Evolutionary conservation across 2,329 filamentous ascomycete genomes (phyloP).

Genomic region (Escovopsis sp.): DNA sequence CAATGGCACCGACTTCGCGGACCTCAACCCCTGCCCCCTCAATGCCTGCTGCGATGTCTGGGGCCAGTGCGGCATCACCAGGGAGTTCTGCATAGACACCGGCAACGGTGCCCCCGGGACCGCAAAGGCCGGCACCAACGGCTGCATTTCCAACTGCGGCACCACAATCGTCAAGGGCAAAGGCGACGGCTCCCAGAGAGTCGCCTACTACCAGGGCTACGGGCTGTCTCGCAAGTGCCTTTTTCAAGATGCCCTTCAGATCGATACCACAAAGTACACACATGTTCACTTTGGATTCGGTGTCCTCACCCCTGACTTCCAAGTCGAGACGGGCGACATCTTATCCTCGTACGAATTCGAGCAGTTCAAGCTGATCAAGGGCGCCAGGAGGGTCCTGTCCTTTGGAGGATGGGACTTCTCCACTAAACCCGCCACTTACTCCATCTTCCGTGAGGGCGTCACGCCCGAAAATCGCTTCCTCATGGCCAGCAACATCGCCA

Average conservation of each 20-base stretch:
- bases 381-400: slow-evolving; percentile 13
- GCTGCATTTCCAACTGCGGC: slow-evolving; percentile 12
- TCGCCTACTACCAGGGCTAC: not conserved
- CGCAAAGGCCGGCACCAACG: slow-evolving; percentile 7
- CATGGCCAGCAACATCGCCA: not conserved
- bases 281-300: slow-evolving; percentile 14
- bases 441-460: slow-evolving; percentile 9
- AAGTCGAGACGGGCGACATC: slow-evolving; percentile 10
- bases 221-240: slow-evolving; percentile 6
- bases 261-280: slow-evolving; percentile 7
- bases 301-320: slow-evolving; percentile 9
- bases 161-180: slow-evolving; percentile 5
- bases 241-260: slow-evolving; percentile 11
- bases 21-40: slow-evolving; percentile 16
- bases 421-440: slow-evolving; percentile 4
- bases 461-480: slow-evolving; percentile 12
- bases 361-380: slow-evolving; percentile 11
- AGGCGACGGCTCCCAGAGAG: not conserved
- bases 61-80: slow-evolving; percentile 27
- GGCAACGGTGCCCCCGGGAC: slow-evolving; percentile 12
- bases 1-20: slow-evolving; percentile 8
- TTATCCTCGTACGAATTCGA: slow-evolving; percentile 13
- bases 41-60: slow-evolving; percentile 20
- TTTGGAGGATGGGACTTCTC: slow-evolving; percentile 17
- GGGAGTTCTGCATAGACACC: slow-evolving; percentile 21